Conservation (phyloP, 2,329 filamentous ascomycete genomes). For the Exserohilum turcica region DNA sequence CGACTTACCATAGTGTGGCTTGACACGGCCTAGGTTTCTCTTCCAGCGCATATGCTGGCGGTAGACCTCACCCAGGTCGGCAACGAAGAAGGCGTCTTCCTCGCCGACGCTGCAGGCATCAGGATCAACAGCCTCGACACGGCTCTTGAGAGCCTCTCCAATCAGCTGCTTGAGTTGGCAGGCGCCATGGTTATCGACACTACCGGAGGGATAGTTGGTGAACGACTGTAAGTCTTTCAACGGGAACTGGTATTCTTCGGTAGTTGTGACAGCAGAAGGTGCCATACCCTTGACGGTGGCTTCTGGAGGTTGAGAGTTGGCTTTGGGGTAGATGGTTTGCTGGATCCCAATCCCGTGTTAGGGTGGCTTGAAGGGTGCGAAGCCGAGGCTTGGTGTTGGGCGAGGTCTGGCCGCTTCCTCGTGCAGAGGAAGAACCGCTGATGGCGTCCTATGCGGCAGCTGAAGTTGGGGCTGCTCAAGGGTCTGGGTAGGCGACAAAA, state of each 20-base stretch:
- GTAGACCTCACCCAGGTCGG: slow-evolving; percentile 97
- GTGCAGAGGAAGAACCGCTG: slow-evolving; percentile 96
- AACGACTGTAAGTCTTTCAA: slow-evolving; percentile 44
- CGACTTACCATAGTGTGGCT: slow-evolving; percentile 87
- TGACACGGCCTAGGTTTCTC: slow-evolving; percentile 86
- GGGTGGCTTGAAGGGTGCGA: slow-evolving; percentile 92
- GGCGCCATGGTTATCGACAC: slow-evolving; percentile 55
- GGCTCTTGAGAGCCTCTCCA: slow-evolving; percentile 82
- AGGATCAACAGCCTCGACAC: slow-evolving; percentile 81
- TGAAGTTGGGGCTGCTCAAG: slow-evolving; percentile 70
- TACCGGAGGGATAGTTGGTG: slow-evolving; percentile 37
- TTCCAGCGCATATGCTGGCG: slow-evolving; percentile 99
- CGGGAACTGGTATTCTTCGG: slow-evolving; percentile 49
- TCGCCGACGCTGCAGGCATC: slow-evolving; percentile 89
- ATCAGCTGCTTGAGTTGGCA: slow-evolving; percentile 76
- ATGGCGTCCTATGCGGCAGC: slow-evolving; percentile 99
- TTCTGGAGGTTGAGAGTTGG: slow-evolving; percentile 29
- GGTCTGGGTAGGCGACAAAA: slow-evolving; percentile 51
- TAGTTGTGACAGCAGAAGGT: slow-evolving; percentile 67
- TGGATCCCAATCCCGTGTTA: slow-evolving; percentile 64
- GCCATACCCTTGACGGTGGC: slow-evolving; percentile 65
- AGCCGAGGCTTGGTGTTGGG: slow-evolving; percentile 81
- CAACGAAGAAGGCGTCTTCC: slow-evolving; percentile 97
- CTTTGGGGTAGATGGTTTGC: slow-evolving; percentile 14
- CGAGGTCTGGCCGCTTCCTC: slow-evolving; percentile 99